Conservation (phyloP, 139 green algal species). For the Zygnema cylindricum region DNA sequence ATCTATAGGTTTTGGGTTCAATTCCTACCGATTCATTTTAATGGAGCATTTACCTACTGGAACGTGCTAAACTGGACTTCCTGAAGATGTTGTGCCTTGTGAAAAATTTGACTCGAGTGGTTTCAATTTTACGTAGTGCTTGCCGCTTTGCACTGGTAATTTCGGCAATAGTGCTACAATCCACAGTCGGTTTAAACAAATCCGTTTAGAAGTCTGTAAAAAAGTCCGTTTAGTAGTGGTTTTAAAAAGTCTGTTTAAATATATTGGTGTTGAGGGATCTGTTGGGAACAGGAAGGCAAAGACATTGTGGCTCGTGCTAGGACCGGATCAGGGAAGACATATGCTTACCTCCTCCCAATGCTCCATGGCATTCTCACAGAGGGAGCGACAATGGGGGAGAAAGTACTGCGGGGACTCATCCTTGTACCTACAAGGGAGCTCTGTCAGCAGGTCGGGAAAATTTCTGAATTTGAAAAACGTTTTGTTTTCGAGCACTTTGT, state of each 20-base stretch:
- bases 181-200: neutral
- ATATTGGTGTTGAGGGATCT: neutral
- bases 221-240: neutral
- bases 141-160: no score
- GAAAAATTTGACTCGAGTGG: no score
- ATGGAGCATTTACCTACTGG: no score
- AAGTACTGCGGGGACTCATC: conserved; percentile 66
- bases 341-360: conserved; percentile 66
- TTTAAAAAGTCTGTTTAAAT: neutral
- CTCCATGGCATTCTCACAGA: conserved; percentile 57
- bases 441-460: conserved; percentile 85
- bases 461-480: conserved; percentile 59
- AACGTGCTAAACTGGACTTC: no score
- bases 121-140: no score
- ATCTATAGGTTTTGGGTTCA: no score
- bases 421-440: conserved; percentile 93
- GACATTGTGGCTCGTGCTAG: conserved; percentile 52
- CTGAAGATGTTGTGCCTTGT: no score
- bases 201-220: neutral
- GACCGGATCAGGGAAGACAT: conserved; percentile 65
- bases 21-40: no score
- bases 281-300: conserved; percentile 44
- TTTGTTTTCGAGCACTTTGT: no score
- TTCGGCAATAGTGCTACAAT: neutral
- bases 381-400: neutral